Evolutionary conservation across 2,329 filamentous ascomycete genomes (phyloP).

Genomic region (Coniochaeta sp.): DNA sequence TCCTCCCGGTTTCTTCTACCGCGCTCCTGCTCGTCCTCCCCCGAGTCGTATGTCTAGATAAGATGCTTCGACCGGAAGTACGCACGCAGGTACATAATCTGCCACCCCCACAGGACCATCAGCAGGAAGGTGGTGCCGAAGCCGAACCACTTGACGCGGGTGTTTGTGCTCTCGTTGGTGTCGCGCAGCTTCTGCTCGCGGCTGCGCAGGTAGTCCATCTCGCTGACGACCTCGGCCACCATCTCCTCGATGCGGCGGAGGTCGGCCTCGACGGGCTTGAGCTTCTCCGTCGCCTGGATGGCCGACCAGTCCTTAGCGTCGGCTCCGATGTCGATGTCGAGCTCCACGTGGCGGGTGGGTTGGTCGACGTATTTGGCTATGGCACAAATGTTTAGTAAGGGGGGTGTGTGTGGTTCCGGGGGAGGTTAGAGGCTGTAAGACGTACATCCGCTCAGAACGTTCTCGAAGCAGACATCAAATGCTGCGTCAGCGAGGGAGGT

Average conservation of each 20-base stretch:
- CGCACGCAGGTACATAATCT: constrained; percentile 93
- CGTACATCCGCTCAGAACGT: constrained; percentile 65
- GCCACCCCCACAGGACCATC: constrained; percentile 85
- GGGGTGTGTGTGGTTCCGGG: neutral
- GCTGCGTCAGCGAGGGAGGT: constrained; percentile 86
- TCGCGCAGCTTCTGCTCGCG: constrained; percentile 94
- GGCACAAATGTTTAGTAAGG: neutral
- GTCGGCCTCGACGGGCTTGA: constrained; percentile 94
- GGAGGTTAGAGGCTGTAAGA: constrained; percentile 13
- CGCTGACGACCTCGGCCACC: constrained; percentile 76
- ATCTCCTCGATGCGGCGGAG: constrained; percentile 88
- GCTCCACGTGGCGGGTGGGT: constrained; percentile 68
- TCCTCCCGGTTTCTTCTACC: neutral
- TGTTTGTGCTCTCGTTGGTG: constrained; percentile 99
- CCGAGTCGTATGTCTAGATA: too few species aligned
- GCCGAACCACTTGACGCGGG: constrained; percentile 97
- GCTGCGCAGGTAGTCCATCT: constrained; percentile 91
- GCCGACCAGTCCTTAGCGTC: constrained; percentile 98
- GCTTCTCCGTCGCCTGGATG: constrained; percentile 93
- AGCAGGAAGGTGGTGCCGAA: constrained; percentile 89
- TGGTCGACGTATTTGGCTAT: constrained; percentile 28
- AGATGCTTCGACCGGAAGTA: constrained; percentile 86
- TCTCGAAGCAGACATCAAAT: constrained; percentile 97
- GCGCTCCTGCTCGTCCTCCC: too few species aligned
- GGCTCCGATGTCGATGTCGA: constrained; percentile 93